Base-by-base conservation (phyloP, 176 grass and related monocot species). In the Cymbopogon citratus region DNA sequence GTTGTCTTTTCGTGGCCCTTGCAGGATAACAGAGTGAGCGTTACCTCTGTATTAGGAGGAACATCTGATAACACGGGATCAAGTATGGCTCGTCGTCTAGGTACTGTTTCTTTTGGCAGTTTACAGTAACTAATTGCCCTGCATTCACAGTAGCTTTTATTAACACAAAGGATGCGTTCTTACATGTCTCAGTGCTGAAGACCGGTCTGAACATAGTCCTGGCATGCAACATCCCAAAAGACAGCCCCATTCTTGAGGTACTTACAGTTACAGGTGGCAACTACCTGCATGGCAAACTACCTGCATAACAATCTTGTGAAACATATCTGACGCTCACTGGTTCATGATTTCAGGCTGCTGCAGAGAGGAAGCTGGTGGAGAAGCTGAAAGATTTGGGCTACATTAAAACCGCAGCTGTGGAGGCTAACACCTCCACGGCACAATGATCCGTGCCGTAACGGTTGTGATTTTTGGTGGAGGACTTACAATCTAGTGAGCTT, bases 231-330 rank as follows among this genome's bases (percentile, higher is more conserved):
- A 93, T 93, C 85, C 94, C 88, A 34, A 97, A 93, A 78, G 91
- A 93, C 35, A 97, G 94, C 78, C 94, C 91, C 26, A 87, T 93
- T 86, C 88, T 97, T 15, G 91, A 97, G 94, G 94, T 97, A 78
- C 48, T 59, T n/a, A 31, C 24, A 46, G 44, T 46, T 21, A 39
- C 41, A 72, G 3, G 25, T 15, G 7, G 14, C 65, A 21, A n/a
- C n/a, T 63, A 16, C 31, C 16, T 77, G 23, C 59, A 34, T 26
- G n/a, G n/a, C n/a, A n/a, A n/a, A n/a, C n/a, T 63, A 16, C 31
- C 16, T 77, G 23, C 59, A 34, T 26, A 73, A 40, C n/a, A 48
- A 29, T 66, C 8, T 10, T 12, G 15, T 21, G 28, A 60, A 39
- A 61, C 38, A 24, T 56, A 52, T 52, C 33, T 54, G 41, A 25